phyloP scores from a whole-genome alignment of 257 asterid genomes.

The Solanum phureja region DNA sequence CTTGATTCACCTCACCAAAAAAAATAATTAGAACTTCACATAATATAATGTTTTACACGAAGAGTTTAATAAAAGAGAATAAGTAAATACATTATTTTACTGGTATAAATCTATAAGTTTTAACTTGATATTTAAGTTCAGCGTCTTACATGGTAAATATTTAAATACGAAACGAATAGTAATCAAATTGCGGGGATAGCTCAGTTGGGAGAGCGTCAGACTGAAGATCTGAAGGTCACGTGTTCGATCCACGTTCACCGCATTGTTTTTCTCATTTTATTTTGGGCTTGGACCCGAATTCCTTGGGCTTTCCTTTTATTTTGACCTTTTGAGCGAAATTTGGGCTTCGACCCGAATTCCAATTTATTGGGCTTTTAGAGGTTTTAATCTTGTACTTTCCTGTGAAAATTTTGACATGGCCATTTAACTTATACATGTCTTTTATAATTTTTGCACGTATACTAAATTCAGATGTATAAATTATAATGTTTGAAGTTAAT shows the following conservation, averaged over 20 bases:
- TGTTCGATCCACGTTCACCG: slow-evolving; percentile 99
- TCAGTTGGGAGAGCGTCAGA: slow-evolving; percentile 98
- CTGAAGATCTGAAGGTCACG: slow-evolving; percentile 90
- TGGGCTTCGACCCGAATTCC: neutral
- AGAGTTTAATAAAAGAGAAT: neutral
- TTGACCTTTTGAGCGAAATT: neutral
- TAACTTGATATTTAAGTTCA: too few relatives aligned
- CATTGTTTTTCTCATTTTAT: slow-evolving; percentile 2
- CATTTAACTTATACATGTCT: neutral
- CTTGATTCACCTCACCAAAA: neutral
- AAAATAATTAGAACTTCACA: neutral
- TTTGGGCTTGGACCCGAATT: too few relatives aligned
- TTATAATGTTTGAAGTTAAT: too few relatives aligned
- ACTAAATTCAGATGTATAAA: neutral
- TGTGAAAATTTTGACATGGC: neutral
- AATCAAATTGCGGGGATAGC: slow-evolving; percentile 58
- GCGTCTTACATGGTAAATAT: accelerated
- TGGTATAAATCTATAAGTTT: too few relatives aligned
- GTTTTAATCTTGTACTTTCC: neutral
- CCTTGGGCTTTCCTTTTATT: too few relatives aligned
- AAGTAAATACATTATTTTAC: neutral
- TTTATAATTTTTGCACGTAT: neutral
- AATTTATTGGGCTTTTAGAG: neutral
- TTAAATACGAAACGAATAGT: accelerated
- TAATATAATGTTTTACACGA: neutral